These are phyloP conservation scores for Suhomyces xylopsoci DNA, from an alignment of 805 yeast genomes.

Conservation along the genomic window DNA sequence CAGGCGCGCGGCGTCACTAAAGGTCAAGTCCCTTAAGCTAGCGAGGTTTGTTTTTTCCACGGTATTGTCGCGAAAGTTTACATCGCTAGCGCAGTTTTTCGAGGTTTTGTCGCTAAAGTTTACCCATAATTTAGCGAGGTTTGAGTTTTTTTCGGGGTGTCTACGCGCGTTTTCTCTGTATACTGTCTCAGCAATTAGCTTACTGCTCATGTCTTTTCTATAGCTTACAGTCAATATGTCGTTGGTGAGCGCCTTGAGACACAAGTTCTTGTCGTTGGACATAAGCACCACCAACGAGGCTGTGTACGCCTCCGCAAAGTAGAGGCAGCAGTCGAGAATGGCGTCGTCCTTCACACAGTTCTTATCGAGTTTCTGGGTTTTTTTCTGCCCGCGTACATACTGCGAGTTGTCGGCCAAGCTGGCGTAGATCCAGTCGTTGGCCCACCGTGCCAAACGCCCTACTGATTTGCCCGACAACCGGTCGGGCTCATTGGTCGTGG, in stretches of 20 bases:
- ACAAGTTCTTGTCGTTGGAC: slow-evolving; percentile 82
- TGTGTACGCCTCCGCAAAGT: slow-evolving; percentile 42
- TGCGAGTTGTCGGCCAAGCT: slow-evolving; percentile 51
- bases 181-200: slow-evolving; percentile 40
- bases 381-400: slow-evolving; percentile 62
- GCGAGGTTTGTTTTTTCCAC: slow-evolving; percentile 6
- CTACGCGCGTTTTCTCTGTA: slow-evolving; percentile 29
- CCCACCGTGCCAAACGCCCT: slow-evolving; percentile 62
- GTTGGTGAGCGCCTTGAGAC: slow-evolving; percentile 71
- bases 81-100: too few species aligned
- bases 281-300: slow-evolving; percentile 52
- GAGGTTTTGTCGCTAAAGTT: too few species aligned
- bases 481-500: slow-evolving; percentile 12
- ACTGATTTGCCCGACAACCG: slow-evolving; percentile 33
- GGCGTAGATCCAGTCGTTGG: slow-evolving; percentile 73
- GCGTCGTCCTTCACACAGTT: slow-evolving; percentile 66
- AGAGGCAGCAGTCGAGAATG: slow-evolving; percentile 80
- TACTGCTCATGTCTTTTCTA: slow-evolving; percentile 43
- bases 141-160: too few species aligned
- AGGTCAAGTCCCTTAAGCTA: not conserved
- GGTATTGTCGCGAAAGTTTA: too few species aligned
- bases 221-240: slow-evolving; percentile 61
- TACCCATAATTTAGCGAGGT: too few species aligned
- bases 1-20: not conserved
- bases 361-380: slow-evolving; percentile 50